Evolutionary conservation across 192 early-diverging fungal genomes (phyloP).

Genomic region (Coemansia guatemalensis): DNA sequence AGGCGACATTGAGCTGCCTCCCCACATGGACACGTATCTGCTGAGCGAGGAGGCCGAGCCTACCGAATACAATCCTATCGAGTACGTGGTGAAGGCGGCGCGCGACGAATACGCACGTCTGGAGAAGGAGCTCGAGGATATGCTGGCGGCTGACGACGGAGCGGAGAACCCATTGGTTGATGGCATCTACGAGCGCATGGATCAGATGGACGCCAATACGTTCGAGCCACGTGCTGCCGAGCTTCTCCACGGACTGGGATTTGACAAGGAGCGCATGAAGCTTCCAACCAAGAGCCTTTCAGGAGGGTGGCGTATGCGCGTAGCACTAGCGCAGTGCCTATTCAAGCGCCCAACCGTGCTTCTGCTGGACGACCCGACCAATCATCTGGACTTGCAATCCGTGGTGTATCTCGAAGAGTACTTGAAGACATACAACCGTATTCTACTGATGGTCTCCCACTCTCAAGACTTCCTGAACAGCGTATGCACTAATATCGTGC

Average conservation of each 20-base stretch:
- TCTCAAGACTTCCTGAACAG: slow-evolving; percentile 94
- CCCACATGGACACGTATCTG: slow-evolving; percentile 96
- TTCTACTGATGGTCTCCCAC: slow-evolving; percentile 88
- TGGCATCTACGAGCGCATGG: slow-evolving; percentile 96
- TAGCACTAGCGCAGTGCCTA: slow-evolving; percentile 92
- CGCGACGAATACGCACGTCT: slow-evolving; percentile 87
- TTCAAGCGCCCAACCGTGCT: slow-evolving; percentile 92
- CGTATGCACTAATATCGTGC: slow-evolving; percentile 95
- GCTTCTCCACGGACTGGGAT: slow-evolving; percentile 93
- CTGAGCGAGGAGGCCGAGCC: slow-evolving; percentile 95
- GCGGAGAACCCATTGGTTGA: slow-evolving; percentile 88
- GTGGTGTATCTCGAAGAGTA: slow-evolving; percentile 87
- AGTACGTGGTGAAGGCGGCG: slow-evolving; percentile 90
- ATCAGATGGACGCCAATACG: slow-evolving; percentile 86
- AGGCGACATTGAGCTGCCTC: slow-evolving; percentile 93
- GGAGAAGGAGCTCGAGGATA: slow-evolving; percentile 89
- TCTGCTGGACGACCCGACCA: slow-evolving; percentile 92
- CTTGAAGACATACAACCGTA: slow-evolving; percentile 75
- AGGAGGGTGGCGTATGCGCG: slow-evolving; percentile 99
- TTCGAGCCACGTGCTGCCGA: slow-evolving; percentile 92
- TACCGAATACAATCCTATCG: slow-evolving; percentile 85
- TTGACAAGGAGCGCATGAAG: slow-evolving; percentile 82
- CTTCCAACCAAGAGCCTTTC: slow-evolving; percentile 95
- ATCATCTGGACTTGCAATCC: slow-evolving; percentile 90
- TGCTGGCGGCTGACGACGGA: slow-evolving; percentile 74